Evolutionary conservation across 1,284 basidiomycete genomes (phyloP), one percentile per base, ranked within the genome.

Genomic region (Papiliotrema nemorosa): DNA sequence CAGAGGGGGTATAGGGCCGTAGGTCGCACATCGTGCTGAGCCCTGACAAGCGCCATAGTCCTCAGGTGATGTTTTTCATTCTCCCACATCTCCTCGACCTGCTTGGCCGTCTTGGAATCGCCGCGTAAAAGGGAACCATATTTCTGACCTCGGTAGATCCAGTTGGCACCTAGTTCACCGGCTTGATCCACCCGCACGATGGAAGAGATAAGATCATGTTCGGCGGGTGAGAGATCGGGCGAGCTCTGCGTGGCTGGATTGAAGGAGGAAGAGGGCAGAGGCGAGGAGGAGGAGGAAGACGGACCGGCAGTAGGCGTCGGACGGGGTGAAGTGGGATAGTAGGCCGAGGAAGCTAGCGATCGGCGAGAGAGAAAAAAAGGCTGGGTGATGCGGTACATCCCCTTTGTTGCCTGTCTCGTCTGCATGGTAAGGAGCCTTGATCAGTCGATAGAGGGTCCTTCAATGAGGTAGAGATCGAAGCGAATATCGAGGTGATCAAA

Each of bases 1-100:
- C 93, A 94, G 1, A 91, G 78, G 16, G 90, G 88, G 50, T 84
- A 84, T 26, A 97, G 78, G 1, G 85, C 60, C 0, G 92, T 96
- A 13, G 93, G 93, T 25, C 91, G 81, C 27, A 91, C 81, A 14
- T 79, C 79, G 69, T 97, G 90, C 69, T 97, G 91, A 2, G 81
- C 68, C 55, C 89, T 85, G 26, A 97, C 75, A 58, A 84, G 85
- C 62, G 91, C 82, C 82, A 94, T 89, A 26, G 92, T 88, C 0
- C 78, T 70, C 13, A 97, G 78, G 73, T 97, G 93, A 73, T 90
- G 90, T 76, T 88, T 89, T 76, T 97, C 93, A 67, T 90, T 91
- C 43, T 90, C 84, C 91, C 91, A 97, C 93, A 97, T 97, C 57
- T 88, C 85, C 76, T 90, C 86, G 53, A 93, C 85, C 45, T 94